These are phyloP conservation scores for Pythium guiyangense DNA, from an alignment of 352 stramenopile genomes.

Conservation along the genomic window DNA sequence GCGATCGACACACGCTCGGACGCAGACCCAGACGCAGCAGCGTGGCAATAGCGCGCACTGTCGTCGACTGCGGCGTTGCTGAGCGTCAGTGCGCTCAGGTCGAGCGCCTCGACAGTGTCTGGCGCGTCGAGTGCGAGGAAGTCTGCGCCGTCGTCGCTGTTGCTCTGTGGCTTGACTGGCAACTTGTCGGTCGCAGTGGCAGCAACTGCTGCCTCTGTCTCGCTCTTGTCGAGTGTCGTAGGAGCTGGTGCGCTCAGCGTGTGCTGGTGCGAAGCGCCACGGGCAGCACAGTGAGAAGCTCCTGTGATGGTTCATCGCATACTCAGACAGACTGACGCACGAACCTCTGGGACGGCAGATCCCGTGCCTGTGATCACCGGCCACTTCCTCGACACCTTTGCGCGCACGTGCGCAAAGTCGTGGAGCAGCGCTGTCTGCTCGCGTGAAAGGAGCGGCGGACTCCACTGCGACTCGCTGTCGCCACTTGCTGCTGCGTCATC, in stretches of 20 bases:
- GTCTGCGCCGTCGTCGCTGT: constrained; percentile 1
- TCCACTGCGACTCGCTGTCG: background rate
- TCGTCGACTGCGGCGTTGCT: background rate
- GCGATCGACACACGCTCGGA: constrained; percentile 4
- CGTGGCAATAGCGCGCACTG: constrained; percentile 29
- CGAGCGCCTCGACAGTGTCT: background rate
- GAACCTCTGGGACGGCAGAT: background rate
- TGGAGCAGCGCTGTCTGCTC: constrained; percentile 31
- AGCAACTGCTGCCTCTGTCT: too few relatives aligned
- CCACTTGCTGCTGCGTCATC: background rate
- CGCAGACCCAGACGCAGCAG: constrained; percentile 9
- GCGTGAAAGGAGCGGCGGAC: constrained; percentile 3
- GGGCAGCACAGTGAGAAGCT: background rate
- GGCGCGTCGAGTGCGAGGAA: constrained; percentile 11
- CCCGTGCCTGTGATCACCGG: constrained; percentile 26
- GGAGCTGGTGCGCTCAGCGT: too few relatives aligned
- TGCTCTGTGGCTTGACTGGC: background rate
- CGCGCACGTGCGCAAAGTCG: constrained; percentile 34
- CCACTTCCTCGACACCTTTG: constrained; percentile 34
- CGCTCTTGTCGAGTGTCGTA: too few relatives aligned
- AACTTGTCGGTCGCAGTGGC: background rate
- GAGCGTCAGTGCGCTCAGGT: background rate
- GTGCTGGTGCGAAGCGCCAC: too few relatives aligned
- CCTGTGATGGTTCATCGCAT: background rate
- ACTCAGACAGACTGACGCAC: background rate